Evolutionary conservation across 176 grass and related monocot species (phyloP).

Genomic region (Raddia guianensis): DNA sequence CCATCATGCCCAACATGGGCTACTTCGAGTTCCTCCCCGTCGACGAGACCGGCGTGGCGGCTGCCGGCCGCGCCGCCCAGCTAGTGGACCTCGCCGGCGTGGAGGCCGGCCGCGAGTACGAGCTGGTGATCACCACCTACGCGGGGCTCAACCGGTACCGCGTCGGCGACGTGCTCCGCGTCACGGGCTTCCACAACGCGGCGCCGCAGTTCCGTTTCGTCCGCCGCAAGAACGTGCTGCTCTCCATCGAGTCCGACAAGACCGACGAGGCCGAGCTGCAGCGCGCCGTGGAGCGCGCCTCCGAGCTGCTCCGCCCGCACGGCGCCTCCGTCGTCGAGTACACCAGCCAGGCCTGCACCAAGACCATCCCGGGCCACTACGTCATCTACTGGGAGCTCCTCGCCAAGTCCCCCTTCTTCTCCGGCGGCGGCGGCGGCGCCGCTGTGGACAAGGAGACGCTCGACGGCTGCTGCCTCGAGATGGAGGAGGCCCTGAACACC

Average conservation of each 20-base stretch:
- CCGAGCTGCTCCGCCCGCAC: conserved; percentile 72
- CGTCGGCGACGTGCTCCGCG: conserved; percentile 89
- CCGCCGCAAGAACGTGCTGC: conserved; percentile 91
- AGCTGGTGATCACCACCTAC: conserved; percentile 97
- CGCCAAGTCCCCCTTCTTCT: background rate
- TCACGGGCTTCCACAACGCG: conserved; percentile 80
- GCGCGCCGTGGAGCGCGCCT: conserved; percentile 74
- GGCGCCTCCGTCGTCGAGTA: conserved; percentile 81
- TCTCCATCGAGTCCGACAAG: conserved; percentile 97
- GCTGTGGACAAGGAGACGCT: conserved; percentile 41
- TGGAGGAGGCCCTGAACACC: conserved; percentile 84
- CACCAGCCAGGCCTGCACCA: conserved; percentile 88
- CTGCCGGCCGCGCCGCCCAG: conserved; percentile 30
- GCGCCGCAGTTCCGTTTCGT: conserved; percentile 92
- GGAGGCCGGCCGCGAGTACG: conserved; percentile 82
- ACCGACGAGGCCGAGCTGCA: conserved; percentile 97
- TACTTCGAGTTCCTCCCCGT: conserved; percentile 97
- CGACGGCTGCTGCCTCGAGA: conserved; percentile 69
- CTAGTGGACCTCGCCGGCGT: conserved; percentile 89
- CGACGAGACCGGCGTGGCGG: conserved; percentile 35
- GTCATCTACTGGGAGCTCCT: conserved; percentile 97
- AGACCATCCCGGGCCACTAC: conserved; percentile 84
- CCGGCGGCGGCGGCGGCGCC: background rate
- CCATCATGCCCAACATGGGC: conserved; percentile 99
- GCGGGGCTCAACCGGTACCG: conserved; percentile 88